Evolutionary conservation across 148 eudicot genomes (phyloP), one percentile per base, ranked within the genome.

Genomic region (Camellia japonica): DNA sequence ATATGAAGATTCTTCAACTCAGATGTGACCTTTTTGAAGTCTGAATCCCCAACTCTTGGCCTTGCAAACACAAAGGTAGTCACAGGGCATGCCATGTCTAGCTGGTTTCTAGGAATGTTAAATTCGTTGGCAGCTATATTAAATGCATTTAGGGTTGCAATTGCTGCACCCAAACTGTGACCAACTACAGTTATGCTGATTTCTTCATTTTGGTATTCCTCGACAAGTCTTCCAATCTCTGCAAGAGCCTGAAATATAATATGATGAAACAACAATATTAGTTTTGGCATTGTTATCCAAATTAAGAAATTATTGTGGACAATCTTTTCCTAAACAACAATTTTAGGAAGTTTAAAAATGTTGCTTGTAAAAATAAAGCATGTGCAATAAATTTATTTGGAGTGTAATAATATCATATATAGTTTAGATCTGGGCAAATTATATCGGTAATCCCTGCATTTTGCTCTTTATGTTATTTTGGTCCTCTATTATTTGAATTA

Each of bases 11-110:
- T 66, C 5, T 76, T 62, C 41, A 84, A 79, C 1, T 76, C 73
- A 5, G 61, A 20, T 54, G 82, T 75, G 5, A 83, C 19, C 12
- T 44, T 73, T 14, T 80, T 79, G 71, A 91, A 91, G 47, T 64
- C 79, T 2, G 82, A 62, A 78, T 91, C 88, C 23, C 95, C 95
- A 6, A 91, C 90, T 0, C 83, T 78, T 6, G 95, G 95, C 77
- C 89, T 82, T 0, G 88, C 95, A 18, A 90, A 87, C 5, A 83
- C 69, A 3, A 91, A 68, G 71, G 87, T 87, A 9, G 91, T 88
- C 74, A 91, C 95, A 1, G 86, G 87, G 46, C 78, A 80, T 0
- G 83, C 42, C 42, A 16, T 23, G 23, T 23, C 23, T 23, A 0
- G 23, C 23, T 23, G 23, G 23, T 23, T 23, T 23, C 23, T 23